Evolutionary conservation across 371 early-diverging fungal genomes (phyloP), one percentile per base, ranked within the genome.

Genomic region (Mucor plumbeus): DNA sequence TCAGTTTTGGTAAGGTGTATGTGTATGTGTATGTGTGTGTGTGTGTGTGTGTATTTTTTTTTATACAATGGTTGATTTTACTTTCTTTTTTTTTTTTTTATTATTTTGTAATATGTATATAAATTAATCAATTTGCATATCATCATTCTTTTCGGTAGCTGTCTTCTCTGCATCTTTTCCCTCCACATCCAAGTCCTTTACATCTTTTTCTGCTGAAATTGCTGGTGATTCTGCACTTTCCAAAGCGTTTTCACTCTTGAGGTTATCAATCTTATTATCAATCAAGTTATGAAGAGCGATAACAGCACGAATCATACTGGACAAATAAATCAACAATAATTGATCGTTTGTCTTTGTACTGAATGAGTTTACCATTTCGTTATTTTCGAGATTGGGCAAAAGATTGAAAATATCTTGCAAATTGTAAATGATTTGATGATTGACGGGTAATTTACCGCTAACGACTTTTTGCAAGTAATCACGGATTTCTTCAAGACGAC

Each of bases 281-380:
- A 99, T 97, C 60, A 99, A 78, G 70, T 95, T 94, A 71, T 99
- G 98, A 67, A 99, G 82, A 0, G 98, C 98, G 81, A 98, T 94
- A 26, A 97, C 92, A 6, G 97, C 89, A 35, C 98, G 90, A 62
- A 95, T 90, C 81, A 98, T 79, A 56, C 92, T 87, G 6, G 93
- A 91, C 59, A 99, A 78, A 76, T 98, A 99, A 54, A 97, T 92
- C 59, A 97, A 87, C 64, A 97, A 79, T 55, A 95, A 78, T 70
- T 96, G 95, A 76, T 99, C 99, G 78, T 99, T 99, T n/a, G 97
- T 96, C 76, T 94, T 93, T 61, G 92, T 90, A 9, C 94, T 88
- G 73, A 99, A 94, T 33, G 95, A 82, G 64, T 86, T 88, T 60
- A 88, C 88, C 69, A 90, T 88, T 7, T 89, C 91, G 34, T 85